A percentile compares a stretch with the other conserved stretches of the same genome.
Conservation (phyloP, 169 alveolate species). For the Eimeria sp. region DNA sequence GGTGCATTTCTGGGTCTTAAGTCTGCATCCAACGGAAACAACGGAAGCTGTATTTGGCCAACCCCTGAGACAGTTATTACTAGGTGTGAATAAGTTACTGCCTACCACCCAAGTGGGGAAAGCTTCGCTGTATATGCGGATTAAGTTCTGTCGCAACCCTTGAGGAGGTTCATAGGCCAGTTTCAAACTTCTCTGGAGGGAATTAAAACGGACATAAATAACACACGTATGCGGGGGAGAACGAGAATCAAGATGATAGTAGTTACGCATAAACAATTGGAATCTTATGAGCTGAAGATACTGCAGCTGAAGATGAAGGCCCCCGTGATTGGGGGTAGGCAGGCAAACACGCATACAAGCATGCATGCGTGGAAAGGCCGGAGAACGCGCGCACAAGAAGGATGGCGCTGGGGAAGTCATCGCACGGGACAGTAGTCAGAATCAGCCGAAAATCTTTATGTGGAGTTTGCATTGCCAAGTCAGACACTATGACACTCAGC, state of each 20-base stretch:
- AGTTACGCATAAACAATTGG: background rate
- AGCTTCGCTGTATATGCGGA: constrained; percentile 88
- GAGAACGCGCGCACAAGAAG: constrained; percentile 79
- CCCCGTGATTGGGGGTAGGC: background rate
- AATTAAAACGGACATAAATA: background rate
- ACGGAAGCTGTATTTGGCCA: background rate
- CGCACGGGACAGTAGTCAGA: constrained; percentile 95
- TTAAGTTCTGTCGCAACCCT: constrained; percentile 94
- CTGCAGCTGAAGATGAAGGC: background rate
- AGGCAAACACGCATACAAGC: constrained; percentile 37
- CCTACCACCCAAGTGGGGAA: constrained; percentile 93
- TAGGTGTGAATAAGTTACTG: constrained; percentile 81
- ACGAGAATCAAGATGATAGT: background rate
- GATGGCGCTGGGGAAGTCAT: constrained; percentile 90
- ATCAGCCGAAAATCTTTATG: constrained; percentile 91
- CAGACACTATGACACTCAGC: constrained; percentile 94
- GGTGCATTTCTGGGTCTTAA: background rate
- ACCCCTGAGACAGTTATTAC: too few species aligned
- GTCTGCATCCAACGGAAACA: too few species aligned
- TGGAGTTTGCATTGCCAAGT: constrained; percentile 73
- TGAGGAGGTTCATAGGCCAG: constrained; percentile 97
- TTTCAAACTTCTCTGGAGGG: constrained; percentile 94
- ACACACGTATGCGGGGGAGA: background rate
- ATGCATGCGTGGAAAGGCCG: constrained; percentile 52
- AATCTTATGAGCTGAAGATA: background rate